Evolutionary conservation across 2,329 filamentous ascomycete species (phyloP).

Genomic region (Alternaria atra): DNA sequence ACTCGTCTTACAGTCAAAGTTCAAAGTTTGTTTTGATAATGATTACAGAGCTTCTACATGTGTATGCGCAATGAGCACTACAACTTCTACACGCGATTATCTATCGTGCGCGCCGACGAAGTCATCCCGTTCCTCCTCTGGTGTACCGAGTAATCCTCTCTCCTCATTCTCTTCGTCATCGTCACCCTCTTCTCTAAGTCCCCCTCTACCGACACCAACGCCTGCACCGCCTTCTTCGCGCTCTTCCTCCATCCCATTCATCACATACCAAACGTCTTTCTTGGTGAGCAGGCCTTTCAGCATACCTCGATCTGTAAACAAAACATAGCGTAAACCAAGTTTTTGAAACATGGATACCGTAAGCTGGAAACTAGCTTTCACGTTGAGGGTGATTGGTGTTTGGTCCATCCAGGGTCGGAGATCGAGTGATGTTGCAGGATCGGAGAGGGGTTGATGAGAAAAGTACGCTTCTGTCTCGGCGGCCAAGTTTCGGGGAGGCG

Average conservation of each 20-base stretch:
- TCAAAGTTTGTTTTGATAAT: background rate
- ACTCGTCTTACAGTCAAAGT: background rate
- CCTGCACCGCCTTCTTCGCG: constrained; percentile 50
- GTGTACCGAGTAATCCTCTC: constrained; percentile 49
- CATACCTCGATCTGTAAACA: constrained; percentile 83
- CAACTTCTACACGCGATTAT: constrained; percentile 11
- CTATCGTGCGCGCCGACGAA: constrained; percentile 26
- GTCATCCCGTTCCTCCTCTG: constrained; percentile 32
- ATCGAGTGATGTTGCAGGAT: constrained; percentile 81
- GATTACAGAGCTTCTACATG: background rate
- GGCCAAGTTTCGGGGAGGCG: constrained; percentile 66
- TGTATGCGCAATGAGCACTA: constrained; percentile 5
- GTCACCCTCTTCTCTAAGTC: constrained; percentile 44
- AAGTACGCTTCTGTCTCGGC: constrained; percentile 84
- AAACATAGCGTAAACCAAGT: constrained; percentile 86
- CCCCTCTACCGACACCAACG: constrained; percentile 36
- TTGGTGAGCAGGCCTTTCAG: constrained; percentile 90
- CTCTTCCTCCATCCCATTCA: constrained; percentile 67
- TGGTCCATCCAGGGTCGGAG: constrained; percentile 98
- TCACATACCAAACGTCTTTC: constrained; percentile 95
- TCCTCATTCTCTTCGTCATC: constrained; percentile 49
- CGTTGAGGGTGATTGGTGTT: constrained; percentile 89
- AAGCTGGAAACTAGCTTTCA: constrained; percentile 79
- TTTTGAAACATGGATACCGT: constrained; percentile 94
- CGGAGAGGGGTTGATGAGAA: constrained; percentile 77